Evolutionary conservation across 169 alveolate species (phyloP), one percentile per base, ranked within the genome.

Genomic region (Eimeria acervulina): DNA sequence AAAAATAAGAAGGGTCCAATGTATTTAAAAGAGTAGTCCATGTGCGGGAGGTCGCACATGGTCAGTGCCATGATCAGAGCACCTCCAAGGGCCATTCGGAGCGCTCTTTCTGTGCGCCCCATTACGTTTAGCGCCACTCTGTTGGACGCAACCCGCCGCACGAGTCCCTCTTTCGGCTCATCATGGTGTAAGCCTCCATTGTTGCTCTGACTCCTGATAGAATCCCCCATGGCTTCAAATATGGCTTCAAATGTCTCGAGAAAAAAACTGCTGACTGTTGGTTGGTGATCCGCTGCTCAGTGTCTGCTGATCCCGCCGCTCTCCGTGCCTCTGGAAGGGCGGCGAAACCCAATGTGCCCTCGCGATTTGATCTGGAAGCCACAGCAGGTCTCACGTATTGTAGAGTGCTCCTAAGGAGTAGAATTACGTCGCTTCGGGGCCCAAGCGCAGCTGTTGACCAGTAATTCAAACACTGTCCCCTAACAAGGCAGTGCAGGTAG

Each of bases 51-150:
- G 55, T 92, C 95, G 84, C 88, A 74, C 95, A 92, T 92, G 7
- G 95, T 52, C 83, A 92, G 84, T 3, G 88, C 95, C 83, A 74
- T 52, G 63, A 92, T 78, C 40, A 92, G 72, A 0, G 95, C 95
- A 8, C 95, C 95, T 6, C 95, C 95, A 0, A 92, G 63, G 19
- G 92, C 95, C 92, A 92, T 59, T 33, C 95, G 95, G 31, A 92
- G 47, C 59, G 90, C 95, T 33, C 91, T 33, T 23, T 92, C 95
- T 33, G 88, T 55, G 63, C 95, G 80, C 40, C 95, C 91, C 80
- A 59, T 61, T 68, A 78, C 92, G 40, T 92, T 92, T 6, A 85
- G 8, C 17, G 31, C 66, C 55, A 78, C 81, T 40, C 63, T 38
- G 66, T n/a, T 36, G 80, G 61, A 59, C 5, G 80, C 47, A n/a